phyloP scores from a whole-genome alignment of 768 basidiomycete species.

The Boletus reticuloceps region DNA sequence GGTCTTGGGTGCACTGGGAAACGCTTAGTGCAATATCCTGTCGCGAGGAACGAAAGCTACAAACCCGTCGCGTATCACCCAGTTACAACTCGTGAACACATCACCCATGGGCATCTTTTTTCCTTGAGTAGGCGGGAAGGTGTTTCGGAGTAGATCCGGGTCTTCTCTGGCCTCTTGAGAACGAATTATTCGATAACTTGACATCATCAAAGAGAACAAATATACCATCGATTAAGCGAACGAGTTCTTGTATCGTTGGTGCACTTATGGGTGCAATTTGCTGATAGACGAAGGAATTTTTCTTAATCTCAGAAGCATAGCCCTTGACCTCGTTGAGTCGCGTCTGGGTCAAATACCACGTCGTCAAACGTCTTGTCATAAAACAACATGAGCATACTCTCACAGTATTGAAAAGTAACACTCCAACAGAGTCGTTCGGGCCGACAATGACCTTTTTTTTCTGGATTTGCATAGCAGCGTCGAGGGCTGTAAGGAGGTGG shows the following conservation, averaged over 20 bases:
- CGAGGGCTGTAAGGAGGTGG: conserved; percentile 75
- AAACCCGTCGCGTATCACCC: conserved; percentile 86
- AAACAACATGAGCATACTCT: conserved; percentile 23
- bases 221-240: conserved; percentile 74
- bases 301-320: conserved; percentile 59
- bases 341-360: conserved; percentile 12
- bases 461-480: conserved; percentile 82
- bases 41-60: conserved; percentile 14
- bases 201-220: not conserved
- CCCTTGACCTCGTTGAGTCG: conserved; percentile 33
- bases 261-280: conserved; percentile 76
- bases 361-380: not conserved
- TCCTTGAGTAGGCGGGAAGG: conserved; percentile 64
- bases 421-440: conserved; percentile 87
- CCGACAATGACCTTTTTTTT: conserved; percentile 88
- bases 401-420: conserved; percentile 92
- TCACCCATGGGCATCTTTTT: conserved; percentile 76
- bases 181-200: conserved; percentile 1
- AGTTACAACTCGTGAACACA: conserved; percentile 88
- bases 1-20: conserved; percentile 71
- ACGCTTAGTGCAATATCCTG: not conserved
- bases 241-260: conserved; percentile 75
- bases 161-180: conserved; percentile 62
- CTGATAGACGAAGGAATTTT: conserved; percentile 70
- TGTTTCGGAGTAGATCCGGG: conserved; percentile 49